Evolutionary conservation across 2,329 filamentous ascomycete species (phyloP).

Genomic region (Penicillium freii): DNA sequence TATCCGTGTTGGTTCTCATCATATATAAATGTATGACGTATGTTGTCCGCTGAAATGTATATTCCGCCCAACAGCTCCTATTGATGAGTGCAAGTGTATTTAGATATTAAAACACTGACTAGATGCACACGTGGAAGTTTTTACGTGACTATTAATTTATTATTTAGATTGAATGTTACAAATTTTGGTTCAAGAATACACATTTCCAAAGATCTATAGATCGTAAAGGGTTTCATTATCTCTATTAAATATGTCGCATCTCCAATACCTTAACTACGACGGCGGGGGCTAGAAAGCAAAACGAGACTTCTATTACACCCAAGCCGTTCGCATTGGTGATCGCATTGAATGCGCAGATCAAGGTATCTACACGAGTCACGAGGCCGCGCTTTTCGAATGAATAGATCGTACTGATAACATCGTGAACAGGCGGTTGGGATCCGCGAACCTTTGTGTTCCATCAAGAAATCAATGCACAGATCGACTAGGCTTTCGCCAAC

Average conservation of each 20-base stretch:
- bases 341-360: conserved; percentile 44
- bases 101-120: neutral
- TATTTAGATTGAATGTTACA: neutral
- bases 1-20: no score
- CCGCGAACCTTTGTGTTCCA: conserved; percentile 23
- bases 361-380: conserved; percentile 11
- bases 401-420: neutral
- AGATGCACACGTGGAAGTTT: neutral
- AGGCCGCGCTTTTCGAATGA: neutral
- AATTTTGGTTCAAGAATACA: neutral
- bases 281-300: conserved; percentile 39
- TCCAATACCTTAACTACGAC: conserved; percentile 43
- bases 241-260: conserved; percentile 32
- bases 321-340: conserved; percentile 52
- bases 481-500: conserved; percentile 57
- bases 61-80: neutral
- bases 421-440: conserved; percentile 37
- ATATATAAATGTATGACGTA: neutral
- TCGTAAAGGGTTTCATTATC: neutral
- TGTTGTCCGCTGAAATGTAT: neutral
- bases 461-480: conserved; percentile 45
- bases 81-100: neutral
- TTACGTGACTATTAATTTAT: neutral
- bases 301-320: conserved; percentile 43
- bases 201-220: neutral